Evolutionary conservation across 176 grass and related monocot species (phyloP), one percentile per base, ranked within the genome.

Genomic region (Oryza coarctata): DNA sequence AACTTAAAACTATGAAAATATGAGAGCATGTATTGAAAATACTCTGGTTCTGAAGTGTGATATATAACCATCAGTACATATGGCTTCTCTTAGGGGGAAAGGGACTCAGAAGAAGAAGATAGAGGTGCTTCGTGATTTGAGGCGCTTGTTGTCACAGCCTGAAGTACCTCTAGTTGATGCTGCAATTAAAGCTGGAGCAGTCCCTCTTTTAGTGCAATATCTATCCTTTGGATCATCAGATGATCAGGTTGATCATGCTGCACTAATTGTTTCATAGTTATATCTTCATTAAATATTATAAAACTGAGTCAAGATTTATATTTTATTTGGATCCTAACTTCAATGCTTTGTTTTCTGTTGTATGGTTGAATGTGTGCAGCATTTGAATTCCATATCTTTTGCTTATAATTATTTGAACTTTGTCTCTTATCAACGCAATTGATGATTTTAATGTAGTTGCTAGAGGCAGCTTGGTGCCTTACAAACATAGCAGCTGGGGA

Each of bases 401-500:
- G 3, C n/a, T 20, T 68, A n/a, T 77, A 28, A 22, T 35, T 66
- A 45, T 30, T 80, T 81, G 12, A 40, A 61, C 1, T 69, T 73
- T 60, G 29, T 76, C 32, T 81, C 38, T 82, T 82, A 79, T 79
- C 43, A 72, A 69, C 65, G 63, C 47, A 6, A 86, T 84, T 63
- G 11, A 71, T 81, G 44, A n/a, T 90, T 57, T 77, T 81, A 74
- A 69, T 86, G 57, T 82, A 95, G 96, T 94, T 99, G 84, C 89
- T 94, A 78, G 96, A 99, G 87, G 81, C 93, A 67, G 96, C 93
- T 85, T 99, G 93, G 93, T 99, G 96, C 83, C 90, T 92, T 66
- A 99, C 96, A 70, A 99, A 99, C 66, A 95, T 97, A 85, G 96
- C 96, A 61, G 85, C 93, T 14, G 93, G 93, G 74, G 87, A 94